Evolutionary conservation across 2,329 filamentous ascomycete species (phyloP), one percentile per base, ranked within the genome.

Genomic region (Rosellinia necatrix): DNA sequence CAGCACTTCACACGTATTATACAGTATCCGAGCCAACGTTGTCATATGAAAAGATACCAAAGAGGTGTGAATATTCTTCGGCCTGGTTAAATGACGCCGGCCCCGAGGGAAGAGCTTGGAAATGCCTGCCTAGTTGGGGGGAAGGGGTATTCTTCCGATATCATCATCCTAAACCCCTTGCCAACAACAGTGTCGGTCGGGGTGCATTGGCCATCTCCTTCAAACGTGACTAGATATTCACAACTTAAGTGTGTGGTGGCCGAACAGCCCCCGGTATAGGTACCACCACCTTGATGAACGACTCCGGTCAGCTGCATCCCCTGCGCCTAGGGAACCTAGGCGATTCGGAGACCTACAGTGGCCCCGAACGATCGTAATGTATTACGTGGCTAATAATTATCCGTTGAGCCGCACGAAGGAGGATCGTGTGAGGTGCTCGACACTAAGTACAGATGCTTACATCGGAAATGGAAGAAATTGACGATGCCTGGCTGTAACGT

Each of bases 391-490:
- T 13, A 29, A 34, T 29, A 27, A 25, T 12, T 37, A 32, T 9
- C 13, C 15, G n/a, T 34, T 10, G 43, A n/a, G 17, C 42, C 13
- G 4, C 29, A 19, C 6, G 42, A 29, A 32, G 22, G 12, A 22
- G 19, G 9, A 47, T 50, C 22, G 29, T 30, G 35, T 38, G 17
- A 37, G 13, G 21, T 21, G 22, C 35, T 48, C 25, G 29, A 30
- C 30, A 49, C 35, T 32, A 47, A 37, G 42, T 9, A 35, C n/a
- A 43, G 17, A 15, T 24, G 32, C 24, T 30, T 54, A 47, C 42
- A 41, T 55, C 24, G 42, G 42, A 38, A 3, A 44, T 42, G 30
- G 24, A 15, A 35, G 43, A 37, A 22, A 19, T 40, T 38, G 21
- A 12, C 32, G 30, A 10, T 44, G 37, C 32, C 21, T 13, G 37